Evolutionary conservation across 345 rosid genomes (phyloP).

Genomic region (Corchorus olitorius): DNA sequence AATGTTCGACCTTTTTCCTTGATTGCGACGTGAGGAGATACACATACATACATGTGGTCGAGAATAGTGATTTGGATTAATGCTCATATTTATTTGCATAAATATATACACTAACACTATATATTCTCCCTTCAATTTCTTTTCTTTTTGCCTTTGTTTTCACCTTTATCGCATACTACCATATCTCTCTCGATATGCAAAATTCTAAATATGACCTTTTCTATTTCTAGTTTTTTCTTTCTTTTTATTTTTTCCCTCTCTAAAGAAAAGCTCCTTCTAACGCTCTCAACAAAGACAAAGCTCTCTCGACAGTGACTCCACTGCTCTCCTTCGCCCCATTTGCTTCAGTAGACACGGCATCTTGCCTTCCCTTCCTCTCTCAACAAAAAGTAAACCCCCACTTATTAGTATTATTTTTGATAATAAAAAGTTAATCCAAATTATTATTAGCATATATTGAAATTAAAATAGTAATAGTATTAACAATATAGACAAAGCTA

Average conservation of each 20-base stretch:
- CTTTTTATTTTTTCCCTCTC: background rate
- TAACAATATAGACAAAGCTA: background rate
- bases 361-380: background rate
- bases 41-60: constrained; percentile 18
- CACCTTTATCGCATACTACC: background rate
- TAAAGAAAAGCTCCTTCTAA: background rate
- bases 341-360: constrained; percentile 37
- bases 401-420: too few species aligned
- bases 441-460: too few species aligned
- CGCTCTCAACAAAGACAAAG: background rate
- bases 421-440: too few species aligned
- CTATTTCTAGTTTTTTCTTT: background rate
- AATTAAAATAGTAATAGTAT: too few species aligned
- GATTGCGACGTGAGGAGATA: constrained; percentile 2
- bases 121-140: background rate
- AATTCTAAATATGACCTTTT: background rate
- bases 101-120: too few species aligned
- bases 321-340: constrained; percentile 24
- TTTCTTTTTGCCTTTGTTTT: background rate
- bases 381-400: background rate
- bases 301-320: constrained; percentile 27
- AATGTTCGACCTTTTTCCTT: constrained; percentile 5
- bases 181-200: background rate
- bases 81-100: background rate
- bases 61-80: background rate